Conservation (phyloP, 441 rosid species). For the Erysimum cheiri region DNA sequence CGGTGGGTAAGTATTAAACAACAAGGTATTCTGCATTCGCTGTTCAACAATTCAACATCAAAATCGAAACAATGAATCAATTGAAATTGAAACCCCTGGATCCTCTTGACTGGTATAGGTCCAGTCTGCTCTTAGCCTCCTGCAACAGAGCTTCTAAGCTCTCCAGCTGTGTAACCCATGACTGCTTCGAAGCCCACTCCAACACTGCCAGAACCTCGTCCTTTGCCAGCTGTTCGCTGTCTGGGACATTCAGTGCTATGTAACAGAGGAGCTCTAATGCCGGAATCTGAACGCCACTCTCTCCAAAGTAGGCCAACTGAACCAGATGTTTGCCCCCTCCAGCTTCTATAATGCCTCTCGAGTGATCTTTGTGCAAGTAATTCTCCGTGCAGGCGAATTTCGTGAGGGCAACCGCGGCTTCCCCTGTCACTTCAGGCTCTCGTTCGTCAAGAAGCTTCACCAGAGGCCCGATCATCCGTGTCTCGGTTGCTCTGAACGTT, state of each 20-base stretch:
- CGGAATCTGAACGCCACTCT: conserved; percentile 66
- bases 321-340: conserved; percentile 88
- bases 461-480: conserved; percentile 84
- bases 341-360: conserved; percentile 76
- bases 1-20: conserved; percentile 7
- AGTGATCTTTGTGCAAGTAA: conserved; percentile 83
- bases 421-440: conserved; percentile 70
- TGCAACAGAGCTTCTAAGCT: conserved; percentile 54
- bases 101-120: conserved; percentile 90
- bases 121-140: conserved; percentile 80
- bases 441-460: conserved; percentile 86
- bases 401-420: conserved; percentile 72
- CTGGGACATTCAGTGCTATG: conserved; percentile 82
- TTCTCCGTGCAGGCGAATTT: conserved; percentile 85
- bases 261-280: conserved; percentile 74
- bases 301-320: conserved; percentile 88
- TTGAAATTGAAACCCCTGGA: conserved; percentile 68
- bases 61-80: conserved; percentile 40
- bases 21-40: conserved; percentile 23
- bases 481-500: conserved; percentile 91
- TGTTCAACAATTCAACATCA: conserved; percentile 16
- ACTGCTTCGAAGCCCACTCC: conserved; percentile 91
- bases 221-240: conserved; percentile 82
- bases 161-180: conserved; percentile 58
- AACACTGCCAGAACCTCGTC: conserved; percentile 78